A percentile compares a stretch with the other conserved stretches of the same genome.
These are phyloP conservation scores for Kitagawia praeruptora DNA, from an alignment of 129 eudicot genomes.

Conservation along the genomic window DNA sequence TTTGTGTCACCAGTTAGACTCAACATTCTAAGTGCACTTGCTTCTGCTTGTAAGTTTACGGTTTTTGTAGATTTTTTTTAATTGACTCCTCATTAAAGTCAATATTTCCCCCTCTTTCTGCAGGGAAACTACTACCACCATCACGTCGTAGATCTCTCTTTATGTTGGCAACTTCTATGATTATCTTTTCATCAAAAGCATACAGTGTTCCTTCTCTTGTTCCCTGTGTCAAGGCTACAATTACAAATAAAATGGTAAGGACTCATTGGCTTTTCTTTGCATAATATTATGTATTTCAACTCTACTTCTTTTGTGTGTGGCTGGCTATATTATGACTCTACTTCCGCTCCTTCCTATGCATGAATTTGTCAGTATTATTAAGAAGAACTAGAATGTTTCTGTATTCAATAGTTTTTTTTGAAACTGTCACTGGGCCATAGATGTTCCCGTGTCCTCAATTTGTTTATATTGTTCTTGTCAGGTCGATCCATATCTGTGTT, in stretches of 20 bases:
- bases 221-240: constrained; percentile 49
- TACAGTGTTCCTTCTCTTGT: constrained; percentile 57
- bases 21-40: neutral
- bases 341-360: neutral
- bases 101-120: constrained; percentile 11
- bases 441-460: neutral
- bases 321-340: neutral
- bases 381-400: neutral
- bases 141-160: constrained; percentile 87
- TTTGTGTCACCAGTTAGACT: neutral
- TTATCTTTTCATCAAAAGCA: constrained; percentile 71
- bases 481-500: constrained; percentile 70
- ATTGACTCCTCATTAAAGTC: neutral
- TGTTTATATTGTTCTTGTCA: constrained; percentile 9
- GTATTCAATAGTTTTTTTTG: neutral
- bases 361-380: neutral
- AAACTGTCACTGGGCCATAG: neutral
- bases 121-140: constrained; percentile 72
- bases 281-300: neutral
- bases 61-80: neutral
- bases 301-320: neutral
- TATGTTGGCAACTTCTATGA: constrained; percentile 69
- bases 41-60: neutral
- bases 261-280: neutral
- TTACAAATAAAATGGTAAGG: constrained; percentile 49